Evolutionary conservation across 306 rosid species (phyloP).

Genomic region (Vigna nakashimae): DNA sequence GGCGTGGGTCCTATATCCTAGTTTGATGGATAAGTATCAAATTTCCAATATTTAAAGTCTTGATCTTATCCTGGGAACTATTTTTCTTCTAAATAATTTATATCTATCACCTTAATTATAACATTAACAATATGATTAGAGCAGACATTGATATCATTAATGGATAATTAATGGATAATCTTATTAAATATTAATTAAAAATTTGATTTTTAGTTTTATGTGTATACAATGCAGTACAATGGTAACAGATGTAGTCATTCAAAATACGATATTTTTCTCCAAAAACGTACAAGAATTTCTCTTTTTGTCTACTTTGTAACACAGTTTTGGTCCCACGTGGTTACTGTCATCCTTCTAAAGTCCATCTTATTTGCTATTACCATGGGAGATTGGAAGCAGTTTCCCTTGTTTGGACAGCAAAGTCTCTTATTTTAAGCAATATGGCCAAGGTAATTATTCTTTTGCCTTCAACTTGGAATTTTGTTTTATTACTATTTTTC

Average conservation of each 20-base stretch:
- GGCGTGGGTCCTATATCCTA: constrained; percentile 45
- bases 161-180: neutral
- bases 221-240: neutral
- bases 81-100: neutral
- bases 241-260: neutral
- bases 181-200: neutral
- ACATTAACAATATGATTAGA: neutral
- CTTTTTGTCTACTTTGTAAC: constrained; percentile 8
- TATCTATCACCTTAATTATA: neutral
- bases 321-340: constrained; percentile 7
- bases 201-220: neutral
- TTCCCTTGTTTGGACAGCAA: constrained; percentile 45
- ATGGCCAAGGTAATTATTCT: constrained; percentile 3
- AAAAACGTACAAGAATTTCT: neutral
- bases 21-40: constrained; percentile 60
- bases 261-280: neutral
- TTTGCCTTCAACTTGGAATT: constrained; percentile 34
- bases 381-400: constrained; percentile 36
- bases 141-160: neutral
- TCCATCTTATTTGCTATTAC: constrained; percentile 33
- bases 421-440: neutral
- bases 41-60: constrained; percentile 32
- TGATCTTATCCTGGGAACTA: constrained; percentile 24
- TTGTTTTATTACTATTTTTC: neutral
- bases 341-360: constrained; percentile 6